Conservation (phyloP, 495 filamentous ascomycete species). For the Penicillium atrosanguineum region DNA sequence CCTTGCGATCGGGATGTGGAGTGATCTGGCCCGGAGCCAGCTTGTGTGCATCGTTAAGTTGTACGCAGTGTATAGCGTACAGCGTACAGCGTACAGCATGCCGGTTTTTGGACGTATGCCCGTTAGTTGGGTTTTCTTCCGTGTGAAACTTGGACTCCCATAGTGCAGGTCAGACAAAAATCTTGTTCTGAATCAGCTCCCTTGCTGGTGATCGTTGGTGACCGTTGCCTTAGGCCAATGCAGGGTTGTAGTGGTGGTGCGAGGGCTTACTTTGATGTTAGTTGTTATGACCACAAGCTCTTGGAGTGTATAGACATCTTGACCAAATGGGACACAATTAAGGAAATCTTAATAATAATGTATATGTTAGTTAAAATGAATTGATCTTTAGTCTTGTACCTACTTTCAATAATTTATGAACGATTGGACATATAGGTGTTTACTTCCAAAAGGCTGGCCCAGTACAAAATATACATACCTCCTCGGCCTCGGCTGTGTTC, state of each 20-base stretch:
- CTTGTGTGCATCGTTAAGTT: background rate
- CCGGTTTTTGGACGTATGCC: constrained; percentile 3
- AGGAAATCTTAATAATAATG: too few relatives aligned
- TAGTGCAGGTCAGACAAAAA: constrained; percentile 9
- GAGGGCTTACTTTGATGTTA: too few relatives aligned
- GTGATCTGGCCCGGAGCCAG: background rate
- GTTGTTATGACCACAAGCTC: too few relatives aligned
- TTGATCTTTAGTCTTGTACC: too few relatives aligned
- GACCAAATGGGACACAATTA: too few relatives aligned
- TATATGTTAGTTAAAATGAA: too few relatives aligned
- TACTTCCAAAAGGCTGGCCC: too few relatives aligned
- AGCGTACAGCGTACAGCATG: constrained; percentile 4
- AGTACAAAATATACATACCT: too few relatives aligned
- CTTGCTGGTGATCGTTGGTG: background rate
- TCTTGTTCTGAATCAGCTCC: background rate
- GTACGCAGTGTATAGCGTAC: background rate
- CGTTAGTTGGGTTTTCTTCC: constrained; percentile 20
- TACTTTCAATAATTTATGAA: too few relatives aligned
- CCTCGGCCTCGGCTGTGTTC: too few relatives aligned
- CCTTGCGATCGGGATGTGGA: background rate
- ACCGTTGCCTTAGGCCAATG: background rate
- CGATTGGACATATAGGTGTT: too few relatives aligned
- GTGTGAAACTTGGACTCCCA: constrained; percentile 7
- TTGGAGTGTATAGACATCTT: too few relatives aligned
- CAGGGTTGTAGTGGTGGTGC: background rate